Evolutionary conservation across 129 eudicot genomes (phyloP).

Genomic region (Arctium minus): DNA sequence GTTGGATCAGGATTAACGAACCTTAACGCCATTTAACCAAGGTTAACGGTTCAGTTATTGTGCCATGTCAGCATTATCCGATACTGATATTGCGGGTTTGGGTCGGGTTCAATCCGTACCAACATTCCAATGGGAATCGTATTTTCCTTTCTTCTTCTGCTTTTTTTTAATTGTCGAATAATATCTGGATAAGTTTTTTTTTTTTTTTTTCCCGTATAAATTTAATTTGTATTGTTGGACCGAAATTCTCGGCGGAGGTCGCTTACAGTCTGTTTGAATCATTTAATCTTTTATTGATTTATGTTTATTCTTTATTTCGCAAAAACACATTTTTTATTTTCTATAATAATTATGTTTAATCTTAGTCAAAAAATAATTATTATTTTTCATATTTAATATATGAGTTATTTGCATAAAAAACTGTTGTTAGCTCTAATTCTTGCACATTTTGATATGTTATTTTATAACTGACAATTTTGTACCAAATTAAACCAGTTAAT

Average conservation of each 20-base stretch:
- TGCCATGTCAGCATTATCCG: constrained; percentile 22
- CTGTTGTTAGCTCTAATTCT: too few relatives aligned
- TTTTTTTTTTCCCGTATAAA: constrained; percentile 11
- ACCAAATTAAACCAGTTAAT: too few relatives aligned
- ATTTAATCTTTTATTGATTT: background rate
- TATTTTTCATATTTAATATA: too few relatives aligned
- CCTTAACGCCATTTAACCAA: constrained; percentile 5
- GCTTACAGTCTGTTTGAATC: constrained; percentile 19
- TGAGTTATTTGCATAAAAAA: too few relatives aligned
- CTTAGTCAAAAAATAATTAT: background rate
- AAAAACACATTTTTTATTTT: background rate
- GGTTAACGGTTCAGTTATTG: constrained; percentile 8
- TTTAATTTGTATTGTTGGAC: constrained; percentile 13
- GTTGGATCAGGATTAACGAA: background rate
- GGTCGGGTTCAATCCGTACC: constrained; percentile 29
- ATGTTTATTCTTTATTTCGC: background rate
- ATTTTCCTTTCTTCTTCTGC: background rate
- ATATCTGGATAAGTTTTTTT: constrained; percentile 2
- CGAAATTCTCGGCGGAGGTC: constrained; percentile 38
- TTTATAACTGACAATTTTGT: too few relatives aligned
- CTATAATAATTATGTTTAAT: background rate
- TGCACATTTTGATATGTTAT: too few relatives aligned
- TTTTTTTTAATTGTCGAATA: background rate
- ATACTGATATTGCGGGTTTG: background rate
- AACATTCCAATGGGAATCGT: constrained; percentile 26